phyloP scores from a whole-genome alignment of 2,329 filamentous ascomycete genomes.

The Paecilomyces fulvus region DNA sequence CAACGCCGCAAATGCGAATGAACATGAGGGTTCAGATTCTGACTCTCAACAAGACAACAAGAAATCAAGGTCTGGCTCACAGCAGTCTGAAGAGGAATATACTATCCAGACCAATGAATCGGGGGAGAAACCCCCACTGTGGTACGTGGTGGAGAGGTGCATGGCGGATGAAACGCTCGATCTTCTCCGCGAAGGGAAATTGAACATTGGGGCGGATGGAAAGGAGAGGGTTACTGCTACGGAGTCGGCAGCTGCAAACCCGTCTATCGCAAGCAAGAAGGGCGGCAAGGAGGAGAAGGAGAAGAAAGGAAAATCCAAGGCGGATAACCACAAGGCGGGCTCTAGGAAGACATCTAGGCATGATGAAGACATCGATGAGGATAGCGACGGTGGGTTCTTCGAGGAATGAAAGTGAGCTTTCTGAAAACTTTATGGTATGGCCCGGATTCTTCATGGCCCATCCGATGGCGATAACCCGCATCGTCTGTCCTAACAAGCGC shows the following conservation, averaged over 20 bases:
- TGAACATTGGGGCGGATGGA: conserved; percentile 18
- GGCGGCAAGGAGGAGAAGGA: conserved; percentile 3
- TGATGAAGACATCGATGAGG: conserved; percentile 12
- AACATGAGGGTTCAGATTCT: conserved; percentile 10
- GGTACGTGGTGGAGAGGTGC: conserved; percentile 36
- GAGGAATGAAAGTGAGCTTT: conserved; percentile 14
- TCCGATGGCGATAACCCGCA: neutral
- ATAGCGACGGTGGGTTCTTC: conserved; percentile 36
- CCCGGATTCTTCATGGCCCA: neutral
- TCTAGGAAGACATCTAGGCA: conserved; percentile 4
- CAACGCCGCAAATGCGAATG: neutral
- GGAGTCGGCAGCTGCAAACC: neutral
- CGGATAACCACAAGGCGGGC: conserved; percentile 4
- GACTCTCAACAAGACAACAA: conserved; percentile 11
- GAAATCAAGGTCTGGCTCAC: conserved; percentile 5
- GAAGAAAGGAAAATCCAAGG: conserved; percentile 5
- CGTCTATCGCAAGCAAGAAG: conserved; percentile 4
- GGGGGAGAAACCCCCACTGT: conserved; percentile 31
- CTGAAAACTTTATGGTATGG: too few species aligned
- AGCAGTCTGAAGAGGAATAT: neutral
- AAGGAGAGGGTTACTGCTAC: conserved; percentile 1
- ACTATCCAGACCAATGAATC: neutral
- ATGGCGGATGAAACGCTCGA: conserved; percentile 37
- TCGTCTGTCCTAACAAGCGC: neutral
- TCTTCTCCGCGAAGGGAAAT: conserved; percentile 33